phyloP scores from a whole-genome alignment of 352 stramenopile genomes.

The Pythium aphanidermatum region DNA sequence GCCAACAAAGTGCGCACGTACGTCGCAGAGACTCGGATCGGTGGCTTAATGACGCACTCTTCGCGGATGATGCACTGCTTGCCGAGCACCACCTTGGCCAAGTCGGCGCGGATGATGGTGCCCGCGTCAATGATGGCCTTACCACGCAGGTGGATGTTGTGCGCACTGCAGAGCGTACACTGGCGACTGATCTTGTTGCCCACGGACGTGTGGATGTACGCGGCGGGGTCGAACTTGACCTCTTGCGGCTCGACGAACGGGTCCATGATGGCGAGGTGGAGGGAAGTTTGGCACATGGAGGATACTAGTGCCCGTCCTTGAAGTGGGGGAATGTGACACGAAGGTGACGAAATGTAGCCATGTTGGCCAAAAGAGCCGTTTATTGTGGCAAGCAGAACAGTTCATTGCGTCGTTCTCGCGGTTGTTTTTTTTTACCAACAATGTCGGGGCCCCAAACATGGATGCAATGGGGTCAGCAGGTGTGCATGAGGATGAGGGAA shows the following conservation, averaged over 20 bases:
- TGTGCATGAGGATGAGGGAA: background rate
- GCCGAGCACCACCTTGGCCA: conserved; percentile 78
- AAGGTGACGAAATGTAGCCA: background rate
- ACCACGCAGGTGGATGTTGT: conserved; percentile 59
- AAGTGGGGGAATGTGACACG: background rate
- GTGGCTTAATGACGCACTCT: conserved; percentile 66
- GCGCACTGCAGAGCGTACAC: conserved; percentile 29
- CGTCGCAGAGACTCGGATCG: conserved; percentile 52
- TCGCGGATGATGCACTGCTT: conserved; percentile 75
- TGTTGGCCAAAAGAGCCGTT: no score
- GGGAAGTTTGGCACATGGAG: no score
- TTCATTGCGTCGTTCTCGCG: background rate
- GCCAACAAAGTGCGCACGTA: no score
- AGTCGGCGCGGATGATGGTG: conserved; percentile 70
- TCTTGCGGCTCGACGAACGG: conserved; percentile 24
- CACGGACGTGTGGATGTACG: conserved; percentile 33
- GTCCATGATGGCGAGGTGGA: conserved; percentile 18
- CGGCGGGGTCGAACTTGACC: conserved; percentile 21
- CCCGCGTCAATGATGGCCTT: conserved; percentile 74
- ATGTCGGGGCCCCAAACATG: background rate
- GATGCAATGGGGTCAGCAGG: background rate
- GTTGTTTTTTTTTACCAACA: background rate
- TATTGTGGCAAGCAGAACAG: no score
- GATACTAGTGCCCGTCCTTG: no score
- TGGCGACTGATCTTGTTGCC: conserved; percentile 39